Evolutionary conservation across 768 basidiomycete genomes (phyloP).

Genomic region (Inosperma sp.): DNA sequence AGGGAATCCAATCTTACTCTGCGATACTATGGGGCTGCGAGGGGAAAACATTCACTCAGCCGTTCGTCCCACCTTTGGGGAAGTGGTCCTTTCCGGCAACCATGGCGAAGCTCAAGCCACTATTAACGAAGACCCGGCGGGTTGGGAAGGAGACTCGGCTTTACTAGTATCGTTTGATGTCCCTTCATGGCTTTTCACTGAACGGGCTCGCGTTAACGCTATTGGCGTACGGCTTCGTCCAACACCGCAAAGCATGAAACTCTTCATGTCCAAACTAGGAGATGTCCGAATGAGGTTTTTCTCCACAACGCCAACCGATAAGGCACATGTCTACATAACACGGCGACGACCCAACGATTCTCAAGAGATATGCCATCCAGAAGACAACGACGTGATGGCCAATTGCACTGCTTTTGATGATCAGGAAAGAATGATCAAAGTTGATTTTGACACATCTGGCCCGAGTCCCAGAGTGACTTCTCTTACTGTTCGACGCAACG

Average conservation of each 20-base stretch:
- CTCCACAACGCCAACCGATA: constrained; percentile 26
- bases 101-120: constrained; percentile 12
- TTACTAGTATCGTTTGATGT: constrained; percentile 35
- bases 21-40: constrained; percentile 25
- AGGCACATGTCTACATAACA: constrained; percentile 27
- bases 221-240: constrained; percentile 28
- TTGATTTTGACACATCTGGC: constrained; percentile 13
- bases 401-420: not conserved
- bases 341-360: constrained; percentile 23
- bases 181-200: constrained; percentile 29
- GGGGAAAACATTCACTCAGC: constrained; percentile 33
- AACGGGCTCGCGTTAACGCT: constrained; percentile 11
- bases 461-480: constrained; percentile 8
- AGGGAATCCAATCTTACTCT: constrained; percentile 32
- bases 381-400: not conserved
- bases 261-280: constrained; percentile 26
- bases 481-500: constrained; percentile 21
- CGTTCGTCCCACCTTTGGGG: constrained; percentile 33
- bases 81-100: constrained; percentile 6
- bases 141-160: constrained; percentile 31
- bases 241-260: constrained; percentile 13
- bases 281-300: constrained; percentile 22
- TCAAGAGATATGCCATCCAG: not conserved
- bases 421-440: not conserved
- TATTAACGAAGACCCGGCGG: constrained; percentile 30